A percentile compares a stretch with the other conserved stretches of the same genome.
Conservation (phyloP, 164 flowering plant genomes). For the Saururus chinensis region DNA sequence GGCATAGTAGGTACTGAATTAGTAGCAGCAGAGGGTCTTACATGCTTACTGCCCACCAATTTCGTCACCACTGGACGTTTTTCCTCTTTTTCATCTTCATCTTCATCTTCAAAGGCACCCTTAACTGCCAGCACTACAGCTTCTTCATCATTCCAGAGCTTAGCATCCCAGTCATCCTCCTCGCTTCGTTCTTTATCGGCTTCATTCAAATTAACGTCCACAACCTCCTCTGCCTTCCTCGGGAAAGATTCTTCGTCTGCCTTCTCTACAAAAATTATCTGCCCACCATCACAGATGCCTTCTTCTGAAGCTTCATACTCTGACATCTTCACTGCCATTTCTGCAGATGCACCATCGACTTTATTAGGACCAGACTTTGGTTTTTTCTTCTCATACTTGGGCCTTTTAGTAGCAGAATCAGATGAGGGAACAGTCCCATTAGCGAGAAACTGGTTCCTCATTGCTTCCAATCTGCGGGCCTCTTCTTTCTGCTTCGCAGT, state of each 20-base stretch:
- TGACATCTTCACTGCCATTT: slow-evolving; percentile 36
- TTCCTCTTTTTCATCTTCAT: slow-evolving; percentile 54
- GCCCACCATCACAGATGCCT: slow-evolving; percentile 11
- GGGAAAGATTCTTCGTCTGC: slow-evolving; percentile 30
- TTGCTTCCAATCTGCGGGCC: slow-evolving; percentile 62
- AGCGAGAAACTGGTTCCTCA: slow-evolving; percentile 78
- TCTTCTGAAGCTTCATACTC: slow-evolving; percentile 26
- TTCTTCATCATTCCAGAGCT: slow-evolving; percentile 84
- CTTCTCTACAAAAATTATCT: slow-evolving; percentile 32
- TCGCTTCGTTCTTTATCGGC: slow-evolving; percentile 54
- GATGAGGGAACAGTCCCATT: slow-evolving; percentile 31
- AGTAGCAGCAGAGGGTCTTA: slow-evolving; percentile 13
- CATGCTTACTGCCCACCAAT: slow-evolving; percentile 25
- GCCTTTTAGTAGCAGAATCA: slow-evolving; percentile 47
- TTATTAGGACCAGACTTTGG: slow-evolving; percentile 38
- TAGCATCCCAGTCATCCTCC: slow-evolving; percentile 94
- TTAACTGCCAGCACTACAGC: slow-evolving; percentile 42
- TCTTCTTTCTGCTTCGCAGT: slow-evolving; percentile 94
- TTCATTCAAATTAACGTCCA: slow-evolving; percentile 29
- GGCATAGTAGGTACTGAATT: slow-evolving; percentile 16
- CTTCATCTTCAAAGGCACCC: slow-evolving; percentile 85
- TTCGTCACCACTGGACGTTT: slow-evolving; percentile 33
- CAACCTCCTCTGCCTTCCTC: slow-evolving; percentile 23
- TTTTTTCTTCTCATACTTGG: slow-evolving; percentile 66
- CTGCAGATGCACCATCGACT: slow-evolving; percentile 32